Evolutionary conservation across 305 asterid species (phyloP).

Genomic region (Andrographis paniculata): DNA sequence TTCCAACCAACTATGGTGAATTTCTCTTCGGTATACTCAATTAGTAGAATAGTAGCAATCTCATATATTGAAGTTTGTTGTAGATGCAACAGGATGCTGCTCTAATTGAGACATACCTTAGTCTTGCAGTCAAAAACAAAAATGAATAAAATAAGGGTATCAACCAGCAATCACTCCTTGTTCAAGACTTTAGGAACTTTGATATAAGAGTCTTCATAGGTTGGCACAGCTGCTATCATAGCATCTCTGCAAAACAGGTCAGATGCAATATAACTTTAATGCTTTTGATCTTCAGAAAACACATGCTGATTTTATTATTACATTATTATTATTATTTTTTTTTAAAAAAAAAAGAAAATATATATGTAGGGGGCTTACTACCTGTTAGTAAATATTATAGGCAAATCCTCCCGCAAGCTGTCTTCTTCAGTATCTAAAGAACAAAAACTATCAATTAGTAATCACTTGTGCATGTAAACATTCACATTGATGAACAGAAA

Average conservation of each 20-base stretch:
- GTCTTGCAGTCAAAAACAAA: background rate
- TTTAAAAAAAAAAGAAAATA: background rate
- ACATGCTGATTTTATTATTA: too few species aligned
- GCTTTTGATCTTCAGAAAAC: background rate
- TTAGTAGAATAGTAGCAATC: too few species aligned
- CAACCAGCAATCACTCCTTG: constrained; percentile 27
- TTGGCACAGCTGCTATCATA: constrained; percentile 57
- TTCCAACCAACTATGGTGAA: too few species aligned
- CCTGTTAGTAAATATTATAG: constrained; percentile 56
- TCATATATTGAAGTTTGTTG: too few species aligned
- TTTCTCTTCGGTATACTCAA: too few species aligned
- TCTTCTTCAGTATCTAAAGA: constrained; percentile 57
- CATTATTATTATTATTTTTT: too few species aligned
- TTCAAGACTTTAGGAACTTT: constrained; percentile 81
- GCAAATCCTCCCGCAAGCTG: constrained; percentile 42
- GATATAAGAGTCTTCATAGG: constrained; percentile 64
- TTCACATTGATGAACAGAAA: too few species aligned
- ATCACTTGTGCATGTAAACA: too few species aligned
- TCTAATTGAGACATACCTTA: too few species aligned
- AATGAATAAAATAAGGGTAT: background rate
- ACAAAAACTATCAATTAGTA: background rate
- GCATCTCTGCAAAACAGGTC: constrained; percentile 41
- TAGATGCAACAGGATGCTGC: too few species aligned
- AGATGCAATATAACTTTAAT: background rate
- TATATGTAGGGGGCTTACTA: constrained; percentile 1